phyloP scores from a whole-genome alignment of 495 filamentous ascomycete genomes.

The Symbiotaphrina buchneri region DNA sequence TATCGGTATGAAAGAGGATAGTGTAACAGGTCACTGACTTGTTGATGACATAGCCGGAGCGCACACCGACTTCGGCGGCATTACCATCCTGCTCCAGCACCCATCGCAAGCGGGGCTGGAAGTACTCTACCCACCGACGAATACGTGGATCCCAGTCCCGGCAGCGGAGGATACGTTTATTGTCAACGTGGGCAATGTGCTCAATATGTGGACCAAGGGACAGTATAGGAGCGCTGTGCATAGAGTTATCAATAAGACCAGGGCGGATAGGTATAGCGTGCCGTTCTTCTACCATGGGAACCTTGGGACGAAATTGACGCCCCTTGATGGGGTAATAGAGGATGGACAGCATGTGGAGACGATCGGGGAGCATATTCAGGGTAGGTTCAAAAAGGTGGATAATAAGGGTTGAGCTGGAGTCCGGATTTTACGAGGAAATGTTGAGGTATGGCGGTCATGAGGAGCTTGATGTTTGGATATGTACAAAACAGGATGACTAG shows the following conservation, averaged over 20 bases:
- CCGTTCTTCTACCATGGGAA: constrained; percentile 12
- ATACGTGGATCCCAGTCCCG: constrained; percentile 11
- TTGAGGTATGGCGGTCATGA: no score
- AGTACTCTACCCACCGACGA: constrained; percentile 10
- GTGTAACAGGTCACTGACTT: no score
- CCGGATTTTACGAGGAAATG: no score
- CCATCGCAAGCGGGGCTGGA: constrained; percentile 12
- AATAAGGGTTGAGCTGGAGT: no score
- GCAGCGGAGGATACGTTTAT: constrained; percentile 13
- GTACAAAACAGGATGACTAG: no score
- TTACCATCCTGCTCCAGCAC: constrained; percentile 18
- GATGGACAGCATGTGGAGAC: constrained; percentile 8
- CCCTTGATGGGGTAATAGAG: constrained; percentile 11
- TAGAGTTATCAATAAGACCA: constrained; percentile 11
- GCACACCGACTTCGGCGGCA: constrained; percentile 18
- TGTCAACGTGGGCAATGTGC: constrained; percentile 16
- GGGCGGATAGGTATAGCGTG: constrained; percentile 6
- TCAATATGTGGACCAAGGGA: constrained; percentile 10
- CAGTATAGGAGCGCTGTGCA: constrained; percentile 16
- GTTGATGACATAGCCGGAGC: no score
- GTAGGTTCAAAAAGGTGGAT: no score
- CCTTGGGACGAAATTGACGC: constrained; percentile 12
- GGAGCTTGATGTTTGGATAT: no score
- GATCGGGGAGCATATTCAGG: constrained; percentile 17
- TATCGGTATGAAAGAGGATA: no score